Evolutionary conservation across 257 asterid genomes (phyloP).

Genomic region (Rhazya stricta): DNA sequence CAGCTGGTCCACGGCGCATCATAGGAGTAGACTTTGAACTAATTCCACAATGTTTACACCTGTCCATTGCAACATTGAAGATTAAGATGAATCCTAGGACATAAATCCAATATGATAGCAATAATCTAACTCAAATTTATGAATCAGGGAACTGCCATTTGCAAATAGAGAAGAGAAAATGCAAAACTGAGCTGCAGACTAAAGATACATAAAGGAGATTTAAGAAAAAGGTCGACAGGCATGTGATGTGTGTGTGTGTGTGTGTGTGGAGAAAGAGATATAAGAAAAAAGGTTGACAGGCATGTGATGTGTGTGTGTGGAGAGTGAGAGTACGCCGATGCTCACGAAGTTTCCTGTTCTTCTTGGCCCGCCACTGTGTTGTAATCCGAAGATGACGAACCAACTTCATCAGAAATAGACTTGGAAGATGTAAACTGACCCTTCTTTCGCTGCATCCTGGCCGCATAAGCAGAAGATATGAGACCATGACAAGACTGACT

Average conservation of each 20-base stretch:
- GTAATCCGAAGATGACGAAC: constrained; percentile 78
- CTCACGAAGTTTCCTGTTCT: constrained; percentile 89
- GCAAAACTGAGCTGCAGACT: not conserved
- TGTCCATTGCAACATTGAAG: constrained; percentile 26
- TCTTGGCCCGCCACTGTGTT: constrained; percentile 59
- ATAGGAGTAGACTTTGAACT: constrained; percentile 93
- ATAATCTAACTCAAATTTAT: constrained; percentile 2
- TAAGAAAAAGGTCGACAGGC: not conserved
- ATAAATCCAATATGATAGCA: not conserved
- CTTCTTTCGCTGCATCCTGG: constrained; percentile 99
- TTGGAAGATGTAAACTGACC: constrained; percentile 96
- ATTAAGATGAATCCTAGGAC: not conserved
- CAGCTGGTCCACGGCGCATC: constrained; percentile 99
- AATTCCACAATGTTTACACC: constrained; percentile 86
- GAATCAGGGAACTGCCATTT: not conserved
- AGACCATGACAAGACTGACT: not conserved
- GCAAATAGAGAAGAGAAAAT: not conserved
- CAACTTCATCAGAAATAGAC: constrained; percentile 68
- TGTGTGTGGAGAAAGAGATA: not conserved
- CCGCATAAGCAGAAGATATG: constrained; percentile 18
- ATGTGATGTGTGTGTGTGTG: not conserved
- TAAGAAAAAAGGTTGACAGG: not conserved
- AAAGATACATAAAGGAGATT: not conserved
- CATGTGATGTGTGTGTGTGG: too few species aligned
- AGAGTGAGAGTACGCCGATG: constrained; percentile 1